These are phyloP conservation scores for Puccinia triticina DNA, from an alignment of 1,284 basidiomycete species.

Conservation along the genomic window DNA sequence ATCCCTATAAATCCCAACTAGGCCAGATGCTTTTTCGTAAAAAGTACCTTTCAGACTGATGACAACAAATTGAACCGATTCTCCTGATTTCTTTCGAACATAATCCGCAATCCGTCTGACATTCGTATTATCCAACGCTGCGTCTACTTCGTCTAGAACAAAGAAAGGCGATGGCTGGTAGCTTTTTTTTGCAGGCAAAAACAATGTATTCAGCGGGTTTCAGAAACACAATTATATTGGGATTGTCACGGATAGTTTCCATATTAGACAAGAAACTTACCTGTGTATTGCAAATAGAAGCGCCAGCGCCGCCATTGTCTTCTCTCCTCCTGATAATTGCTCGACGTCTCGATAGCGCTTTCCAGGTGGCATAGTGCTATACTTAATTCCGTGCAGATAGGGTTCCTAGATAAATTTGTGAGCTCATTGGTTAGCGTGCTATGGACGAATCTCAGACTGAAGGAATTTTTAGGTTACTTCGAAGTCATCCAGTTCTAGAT, in stretches of 20 bases:
- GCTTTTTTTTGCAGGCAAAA: constrained; percentile 38
- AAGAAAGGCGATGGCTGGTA: constrained; percentile 99
- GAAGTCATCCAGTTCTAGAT: constrained; percentile 89
- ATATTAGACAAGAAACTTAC: constrained; percentile 10
- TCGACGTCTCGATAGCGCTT: constrained; percentile 99
- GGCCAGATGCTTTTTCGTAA: constrained; percentile 85
- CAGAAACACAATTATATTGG: background rate
- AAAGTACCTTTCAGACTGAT: constrained; percentile 62
- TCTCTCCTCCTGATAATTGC: constrained; percentile 95
- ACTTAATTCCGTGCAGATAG: constrained; percentile 91
- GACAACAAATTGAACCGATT: constrained; percentile 59
- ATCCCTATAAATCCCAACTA: constrained; percentile 92
- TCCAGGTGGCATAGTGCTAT: constrained; percentile 98
- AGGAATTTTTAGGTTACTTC: constrained; percentile 67
- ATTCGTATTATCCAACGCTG: constrained; percentile 93
- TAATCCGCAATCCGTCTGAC: constrained; percentile 90
- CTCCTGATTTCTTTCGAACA: constrained; percentile 65
- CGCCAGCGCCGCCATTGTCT: constrained; percentile 94
- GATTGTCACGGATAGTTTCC: background rate
- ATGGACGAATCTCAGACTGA: background rate
- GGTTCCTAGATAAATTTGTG: constrained; percentile 72
- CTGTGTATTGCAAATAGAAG: constrained; percentile 95
- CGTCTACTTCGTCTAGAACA: constrained; percentile 96
- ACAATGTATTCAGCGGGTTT: background rate
- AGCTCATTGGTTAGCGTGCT: background rate